Base-by-base conservation (phyloP, 2,329 filamentous ascomycete species). In the Paecilomyces niveus region DNA sequence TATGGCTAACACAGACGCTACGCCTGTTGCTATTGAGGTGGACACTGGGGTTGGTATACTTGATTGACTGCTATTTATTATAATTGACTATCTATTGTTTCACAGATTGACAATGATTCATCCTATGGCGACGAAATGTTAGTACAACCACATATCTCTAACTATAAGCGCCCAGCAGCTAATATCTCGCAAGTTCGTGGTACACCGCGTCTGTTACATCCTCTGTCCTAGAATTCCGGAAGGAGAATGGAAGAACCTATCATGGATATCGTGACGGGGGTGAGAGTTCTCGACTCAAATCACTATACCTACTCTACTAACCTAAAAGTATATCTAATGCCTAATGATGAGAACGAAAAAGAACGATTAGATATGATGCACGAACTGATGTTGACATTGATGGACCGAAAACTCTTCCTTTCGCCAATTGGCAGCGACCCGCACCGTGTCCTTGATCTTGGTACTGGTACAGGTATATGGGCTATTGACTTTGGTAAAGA, bases 201-300 rank as follows among this genome's bases (percentile, higher is more conserved):
- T 56, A 56, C 26, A 31, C 22, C 9, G 24, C 55, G 3, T 56
- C 55, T n/a, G 45, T 56, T 21, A 56, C 49, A 4, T 56, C 55
- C 18, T 56, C 55, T 2, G 22, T 53, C n/a, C 55, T 56, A 10
- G 55, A 60, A 10, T 64, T 67, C 58, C 60, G 62, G 29, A 65
- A 58, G 54, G 72, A 74, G 61, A 71, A 74, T 60, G 71, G 70
- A 7, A 65, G 72, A 39, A 67, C 69, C 7, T 73, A 73, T 54
- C 70, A 73, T 63, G 67, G 68, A 11, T 72, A 69, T 59, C 39
- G 55, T n/a, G 45, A 56, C 32, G 55, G 55, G 6, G 15, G 55
- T 56, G 51, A 22, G 55, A 39, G 10, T 39, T n/a, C 24, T 52
- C 29, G 26, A 29, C 18, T 26, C 26, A 35, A 21, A 53, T 18